A percentile compares a stretch with the other conserved stretches of the same genome.
These are phyloP conservation scores for Pythium phragmitis DNA, from an alignment of 352 stramenopile genomes.

Conservation along the genomic window DNA sequence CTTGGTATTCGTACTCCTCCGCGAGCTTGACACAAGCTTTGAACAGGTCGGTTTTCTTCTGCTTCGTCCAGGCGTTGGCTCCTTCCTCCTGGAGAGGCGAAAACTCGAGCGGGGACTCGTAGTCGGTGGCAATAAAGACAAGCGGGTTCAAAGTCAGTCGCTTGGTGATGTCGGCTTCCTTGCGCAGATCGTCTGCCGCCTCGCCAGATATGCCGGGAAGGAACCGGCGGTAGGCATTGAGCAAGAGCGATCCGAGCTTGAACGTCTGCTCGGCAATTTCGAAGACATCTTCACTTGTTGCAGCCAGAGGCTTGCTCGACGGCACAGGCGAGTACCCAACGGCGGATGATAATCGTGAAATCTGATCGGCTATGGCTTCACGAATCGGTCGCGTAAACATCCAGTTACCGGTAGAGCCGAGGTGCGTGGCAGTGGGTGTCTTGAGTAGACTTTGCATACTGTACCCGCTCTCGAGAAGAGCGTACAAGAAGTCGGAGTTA, in stretches of 20 bases:
- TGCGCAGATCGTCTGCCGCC: constrained; percentile 55
- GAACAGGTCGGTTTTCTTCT: constrained; percentile 59
- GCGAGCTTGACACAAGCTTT: constrained; percentile 52
- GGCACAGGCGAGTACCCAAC: constrained; percentile 42
- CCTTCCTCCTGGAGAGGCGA: constrained; percentile 16
- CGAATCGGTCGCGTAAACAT: constrained; percentile 59
- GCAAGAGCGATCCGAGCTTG: constrained; percentile 46
- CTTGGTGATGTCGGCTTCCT: constrained; percentile 62
- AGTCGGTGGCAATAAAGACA: constrained; percentile 63
- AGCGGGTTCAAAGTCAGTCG: constrained; percentile 63
- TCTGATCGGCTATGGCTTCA: constrained; percentile 62
- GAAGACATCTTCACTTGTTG: constrained; percentile 59
- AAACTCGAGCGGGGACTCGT: constrained; percentile 19
- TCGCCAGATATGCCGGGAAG: constrained; percentile 37
- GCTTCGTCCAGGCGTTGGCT: constrained; percentile 33
- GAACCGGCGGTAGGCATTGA: constrained; percentile 59
- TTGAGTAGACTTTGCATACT: constrained; percentile 73
- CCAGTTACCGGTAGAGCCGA: constrained; percentile 46
- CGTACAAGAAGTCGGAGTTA: constrained; percentile 57
- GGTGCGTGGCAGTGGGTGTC: constrained; percentile 26
- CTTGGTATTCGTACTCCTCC: constrained; percentile 77
- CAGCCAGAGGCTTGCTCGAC: constrained; percentile 39
- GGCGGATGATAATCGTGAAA: constrained; percentile 51
- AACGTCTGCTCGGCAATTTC: constrained; percentile 63
- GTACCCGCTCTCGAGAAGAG: constrained; percentile 62